A percentile compares a stretch with the other conserved stretches of the same genome.
Conservation (phyloP, 768 basidiomycete species). For the Tubosaeta sp. region DNA sequence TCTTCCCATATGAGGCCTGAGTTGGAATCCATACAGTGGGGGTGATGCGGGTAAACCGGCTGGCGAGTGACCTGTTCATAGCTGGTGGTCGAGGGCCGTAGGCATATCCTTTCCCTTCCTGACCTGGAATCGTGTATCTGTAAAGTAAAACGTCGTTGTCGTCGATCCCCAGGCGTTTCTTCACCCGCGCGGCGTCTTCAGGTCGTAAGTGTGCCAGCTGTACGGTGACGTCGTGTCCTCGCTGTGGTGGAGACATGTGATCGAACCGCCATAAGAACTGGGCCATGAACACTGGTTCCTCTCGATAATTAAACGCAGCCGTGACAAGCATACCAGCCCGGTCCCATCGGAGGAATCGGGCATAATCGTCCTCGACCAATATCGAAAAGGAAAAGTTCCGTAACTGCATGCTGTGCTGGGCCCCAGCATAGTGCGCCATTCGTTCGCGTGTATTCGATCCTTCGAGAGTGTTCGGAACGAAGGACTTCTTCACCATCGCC, state of each 20-base stretch:
- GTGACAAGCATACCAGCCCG: background rate
- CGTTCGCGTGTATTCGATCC: too few species aligned
- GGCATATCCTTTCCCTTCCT: too few species aligned
- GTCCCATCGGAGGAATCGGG: too few species aligned
- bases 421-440: background rate
- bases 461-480: background rate
- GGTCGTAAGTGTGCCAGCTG: background rate
- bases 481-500: background rate
- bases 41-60: slow-evolving; percentile 1
- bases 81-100: too few species aligned
- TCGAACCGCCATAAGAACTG: background rate
- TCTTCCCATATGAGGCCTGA: too few species aligned
- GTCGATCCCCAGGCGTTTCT: background rate
- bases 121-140: too few species aligned
- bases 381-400: background rate
- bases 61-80: too few species aligned
- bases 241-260: background rate
- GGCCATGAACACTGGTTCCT: background rate
- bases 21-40: slow-evolving; percentile 1
- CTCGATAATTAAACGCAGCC: background rate
- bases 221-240: background rate
- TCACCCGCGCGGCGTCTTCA: background rate
- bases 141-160: background rate
- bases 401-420: background rate
- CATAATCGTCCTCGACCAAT: background rate